A percentile compares a stretch with the other conserved stretches of the same genome.
phyloP scores from a whole-genome alignment of 306 rosid genomes.

The Glycyrrhiza uralensis region DNA sequence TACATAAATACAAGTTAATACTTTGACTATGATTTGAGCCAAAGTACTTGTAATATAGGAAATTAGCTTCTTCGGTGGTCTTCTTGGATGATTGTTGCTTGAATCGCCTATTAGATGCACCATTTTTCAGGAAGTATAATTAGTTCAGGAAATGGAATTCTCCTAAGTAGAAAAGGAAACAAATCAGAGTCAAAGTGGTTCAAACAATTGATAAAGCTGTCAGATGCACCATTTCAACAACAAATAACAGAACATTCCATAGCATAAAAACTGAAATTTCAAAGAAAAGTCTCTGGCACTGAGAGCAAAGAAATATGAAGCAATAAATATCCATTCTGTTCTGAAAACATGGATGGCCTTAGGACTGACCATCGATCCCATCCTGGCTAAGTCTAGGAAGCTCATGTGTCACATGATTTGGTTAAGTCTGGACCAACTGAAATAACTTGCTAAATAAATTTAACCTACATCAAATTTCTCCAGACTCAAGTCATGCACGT shows the following conservation, averaged over 20 bases:
- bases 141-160: background rate
- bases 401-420: background rate
- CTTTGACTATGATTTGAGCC: conserved; percentile 44
- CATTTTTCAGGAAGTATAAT: conserved; percentile 1
- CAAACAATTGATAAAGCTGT: conserved; percentile 20
- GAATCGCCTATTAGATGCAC: conserved; percentile 54
- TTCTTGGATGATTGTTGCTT: conserved; percentile 38
- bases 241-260: conserved; percentile 11
- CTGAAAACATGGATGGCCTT: conserved; percentile 1
- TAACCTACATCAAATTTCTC: background rate
- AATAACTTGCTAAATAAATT: conserved; percentile 1
- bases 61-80: conserved; percentile 41
- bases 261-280: background rate
- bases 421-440: conserved; percentile 18
- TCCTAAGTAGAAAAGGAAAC: conserved; percentile 8
- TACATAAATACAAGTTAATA: conserved; percentile 55
- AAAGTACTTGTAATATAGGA: conserved; percentile 38
- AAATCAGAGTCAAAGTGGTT: background rate
- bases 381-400: background rate
- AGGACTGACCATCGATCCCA: background rate
- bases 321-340: conserved; percentile 1
- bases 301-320: background rate
- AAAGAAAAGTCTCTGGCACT: background rate
- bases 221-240: conserved; percentile 31
- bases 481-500: conserved; percentile 6